Conservation (phyloP, 192 early-diverging fungal species). For the Rhizophagus clarus region DNA sequence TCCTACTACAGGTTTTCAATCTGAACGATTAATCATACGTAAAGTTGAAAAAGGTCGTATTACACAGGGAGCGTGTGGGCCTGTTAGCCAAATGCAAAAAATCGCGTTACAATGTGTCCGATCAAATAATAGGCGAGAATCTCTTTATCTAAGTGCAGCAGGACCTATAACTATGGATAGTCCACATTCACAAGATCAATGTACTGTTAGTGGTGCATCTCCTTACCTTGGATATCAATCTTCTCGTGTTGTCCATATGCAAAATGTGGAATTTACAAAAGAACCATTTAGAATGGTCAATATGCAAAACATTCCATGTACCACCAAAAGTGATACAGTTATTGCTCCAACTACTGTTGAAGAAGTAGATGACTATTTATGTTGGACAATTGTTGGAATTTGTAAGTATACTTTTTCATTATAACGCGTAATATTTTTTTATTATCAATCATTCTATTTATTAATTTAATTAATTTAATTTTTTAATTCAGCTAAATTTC, state of each 20-base stretch:
- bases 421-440: too few relatives aligned
- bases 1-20: conserved; percentile 59
- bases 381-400: conserved; percentile 86
- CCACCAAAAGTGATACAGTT: background rate
- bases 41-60: conserved; percentile 79
- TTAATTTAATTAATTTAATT: too few relatives aligned
- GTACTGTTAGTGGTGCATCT: conserved; percentile 16
- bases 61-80: conserved; percentile 61
- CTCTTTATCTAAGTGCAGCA: conserved; percentile 49
- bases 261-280: conserved; percentile 33
- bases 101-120: conserved; percentile 61
- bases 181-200: conserved; percentile 26
- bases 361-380: conserved; percentile 75
- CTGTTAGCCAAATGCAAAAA: conserved; percentile 87
- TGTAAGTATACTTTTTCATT: conserved; percentile 53
- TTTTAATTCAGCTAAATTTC: conserved; percentile 4
- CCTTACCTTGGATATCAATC: conserved; percentile 32
- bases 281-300: conserved; percentile 36
- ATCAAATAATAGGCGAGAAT: conserved; percentile 32
- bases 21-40: conserved; percentile 73
- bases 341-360: conserved; percentile 24
- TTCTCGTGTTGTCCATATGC: conserved; percentile 30
- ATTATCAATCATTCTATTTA: too few relatives aligned
- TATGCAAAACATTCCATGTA: conserved; percentile 5
- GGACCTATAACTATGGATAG: conserved; percentile 34